Conservation (phyloP, 1,284 basidiomycete genomes). For the Trichosporon faecale region DNA sequence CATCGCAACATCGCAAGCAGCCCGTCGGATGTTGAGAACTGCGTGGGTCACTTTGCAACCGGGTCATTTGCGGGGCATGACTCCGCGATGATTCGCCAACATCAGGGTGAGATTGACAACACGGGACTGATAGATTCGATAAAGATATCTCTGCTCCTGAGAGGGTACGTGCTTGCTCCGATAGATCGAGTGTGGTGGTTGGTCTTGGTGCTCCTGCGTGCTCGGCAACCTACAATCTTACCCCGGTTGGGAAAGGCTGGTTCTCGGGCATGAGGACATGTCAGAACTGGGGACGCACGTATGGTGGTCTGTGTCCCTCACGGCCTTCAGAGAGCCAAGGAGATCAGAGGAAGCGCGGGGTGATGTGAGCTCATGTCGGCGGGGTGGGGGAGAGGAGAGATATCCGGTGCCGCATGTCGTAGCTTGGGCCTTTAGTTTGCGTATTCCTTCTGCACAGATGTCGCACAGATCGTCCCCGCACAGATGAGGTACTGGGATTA, state of each 20-base stretch:
- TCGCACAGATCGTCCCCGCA: slow-evolving; percentile 4
- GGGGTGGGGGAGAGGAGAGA: background rate
- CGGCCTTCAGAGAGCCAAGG: background rate
- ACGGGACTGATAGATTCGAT: background rate
- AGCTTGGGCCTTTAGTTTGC: background rate
- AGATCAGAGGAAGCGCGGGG: background rate
- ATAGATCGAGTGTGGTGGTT: background rate
- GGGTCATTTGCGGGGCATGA: background rate
- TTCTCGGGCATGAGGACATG: background rate
- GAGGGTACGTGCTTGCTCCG: background rate
- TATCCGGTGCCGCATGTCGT: background rate
- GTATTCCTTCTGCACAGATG: background rate
- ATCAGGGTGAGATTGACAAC: background rate
- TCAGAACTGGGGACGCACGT: background rate
- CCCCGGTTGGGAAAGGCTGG: background rate
- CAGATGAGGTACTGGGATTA: background rate
- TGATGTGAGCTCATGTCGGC: background rate
- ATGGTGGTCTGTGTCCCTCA: background rate
- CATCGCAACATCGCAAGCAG: background rate
- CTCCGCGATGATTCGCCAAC: background rate
- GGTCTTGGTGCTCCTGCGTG: background rate
- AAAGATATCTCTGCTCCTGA: background rate
- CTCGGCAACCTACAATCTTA: background rate
- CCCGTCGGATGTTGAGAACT: background rate
- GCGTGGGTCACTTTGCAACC: background rate